Evolutionary conservation across 2,329 filamentous ascomycete genomes (phyloP), one percentile per base, ranked within the genome.

Genomic region (Ophiostoma sp.): DNA sequence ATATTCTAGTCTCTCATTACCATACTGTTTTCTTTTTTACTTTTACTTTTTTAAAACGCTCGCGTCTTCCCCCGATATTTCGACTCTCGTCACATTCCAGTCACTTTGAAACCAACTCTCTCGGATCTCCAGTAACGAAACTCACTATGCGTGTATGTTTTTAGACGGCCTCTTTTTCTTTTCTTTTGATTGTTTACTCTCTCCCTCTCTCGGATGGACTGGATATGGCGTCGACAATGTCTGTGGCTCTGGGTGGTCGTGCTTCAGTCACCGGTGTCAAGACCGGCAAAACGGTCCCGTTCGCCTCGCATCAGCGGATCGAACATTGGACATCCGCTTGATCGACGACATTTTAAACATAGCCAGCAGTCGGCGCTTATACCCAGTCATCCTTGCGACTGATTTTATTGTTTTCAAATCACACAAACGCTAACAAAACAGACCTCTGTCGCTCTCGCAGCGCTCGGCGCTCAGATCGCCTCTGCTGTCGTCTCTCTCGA

Each of bases 401-500:
- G 27, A 27, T 27, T 27, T 27, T 27, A 27, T 27, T 27, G 27
- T 27, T 27, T 1, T 27, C 27, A 27, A 27, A 27, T 27, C 27
- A 27, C 27, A 27, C 27, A 27, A 8, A 63, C 49, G 36, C 65
- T 60, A 52, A 69, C 67, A 16, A 14, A 1, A 5, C 70, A 81
- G 76, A 65, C 77, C 62, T 78, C 80, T 73, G 76, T 81, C 64
- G 79, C 80, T 66, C 81, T 86, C 73, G 75, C 84, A 76, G 83
- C 83, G 73, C 77, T 86, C 66, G 80, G 81, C 76, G 84, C 83
- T 70, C 79, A 82, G 71, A 76, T 83, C 55, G 84, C 81, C 66
- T 79, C 80, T 66, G 87, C 87, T 66, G 84, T 89, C 66, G 81
- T 81, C 69, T 77, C 85, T 9, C 81, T 89, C 66, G 80, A 82